A percentile compares a stretch with the other conserved stretches of the same genome.
phyloP scores from a whole-genome alignment of 2,329 filamentous ascomycete genomes.

The Dactylellina cionopaga region DNA sequence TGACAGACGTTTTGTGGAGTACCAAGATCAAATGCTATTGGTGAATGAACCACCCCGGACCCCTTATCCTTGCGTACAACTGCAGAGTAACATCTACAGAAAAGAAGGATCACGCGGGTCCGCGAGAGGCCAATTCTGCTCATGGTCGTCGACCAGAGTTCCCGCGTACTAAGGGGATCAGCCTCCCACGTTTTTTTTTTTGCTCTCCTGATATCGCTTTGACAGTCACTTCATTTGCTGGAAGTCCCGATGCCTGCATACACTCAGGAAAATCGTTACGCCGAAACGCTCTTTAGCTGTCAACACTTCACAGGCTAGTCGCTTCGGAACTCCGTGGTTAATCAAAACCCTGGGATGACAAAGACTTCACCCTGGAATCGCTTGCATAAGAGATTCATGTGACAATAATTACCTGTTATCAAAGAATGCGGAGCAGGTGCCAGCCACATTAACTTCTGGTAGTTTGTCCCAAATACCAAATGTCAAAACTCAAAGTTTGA shows the following conservation, averaged over 20 bases:
- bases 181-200: constrained; percentile 35
- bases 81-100: constrained; percentile 32
- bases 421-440: constrained; percentile 3
- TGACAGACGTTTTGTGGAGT: constrained; percentile 46
- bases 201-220: constrained; percentile 19
- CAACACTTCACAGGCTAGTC: constrained; percentile 5
- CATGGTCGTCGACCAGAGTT: constrained; percentile 17
- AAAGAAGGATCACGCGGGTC: neutral
- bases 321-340: constrained; percentile 49
- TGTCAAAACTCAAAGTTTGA: constrained; percentile 31
- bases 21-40: constrained; percentile 32
- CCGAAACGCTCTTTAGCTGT: constrained; percentile 28
- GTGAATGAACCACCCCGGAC: constrained; percentile 16
- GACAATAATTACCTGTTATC: constrained; percentile 16
- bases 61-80: constrained; percentile 22
- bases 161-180: constrained; percentile 34
- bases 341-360: constrained; percentile 18
- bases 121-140: neutral
- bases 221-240: constrained; percentile 37
- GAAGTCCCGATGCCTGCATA: constrained; percentile 12
- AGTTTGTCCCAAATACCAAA: constrained; percentile 40
- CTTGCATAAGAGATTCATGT: constrained; percentile 45
- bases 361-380: constrained; percentile 21
- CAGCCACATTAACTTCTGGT: constrained; percentile 28
- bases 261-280: constrained; percentile 51